These are phyloP conservation scores for Penicillium antarcticum DNA, from an alignment of 495 filamentous ascomycete genomes.

Conservation along the genomic window DNA sequence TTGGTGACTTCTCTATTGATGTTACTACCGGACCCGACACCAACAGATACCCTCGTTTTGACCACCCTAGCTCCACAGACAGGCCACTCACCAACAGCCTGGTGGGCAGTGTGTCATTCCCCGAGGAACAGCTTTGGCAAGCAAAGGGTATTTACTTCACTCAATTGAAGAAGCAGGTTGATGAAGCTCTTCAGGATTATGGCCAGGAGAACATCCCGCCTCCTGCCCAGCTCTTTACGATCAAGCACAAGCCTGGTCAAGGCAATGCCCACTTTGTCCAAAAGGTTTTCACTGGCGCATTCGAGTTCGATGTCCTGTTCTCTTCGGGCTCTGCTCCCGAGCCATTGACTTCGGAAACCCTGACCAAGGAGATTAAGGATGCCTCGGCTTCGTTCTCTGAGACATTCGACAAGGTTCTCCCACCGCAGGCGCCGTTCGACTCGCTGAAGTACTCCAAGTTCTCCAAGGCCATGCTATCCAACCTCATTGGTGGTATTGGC, in stretches of 20 bases:
- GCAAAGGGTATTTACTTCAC: conserved; percentile 74
- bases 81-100: conserved; percentile 75
- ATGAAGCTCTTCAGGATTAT: conserved; percentile 64
- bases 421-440: conserved; percentile 72
- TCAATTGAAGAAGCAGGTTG: conserved; percentile 73
- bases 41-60: conserved; percentile 58
- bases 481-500: conserved; percentile 90
- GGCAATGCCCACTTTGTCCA: conserved; percentile 91
- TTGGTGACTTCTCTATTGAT: conserved; percentile 83
- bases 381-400: conserved; percentile 65
- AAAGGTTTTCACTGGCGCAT: conserved; percentile 77
- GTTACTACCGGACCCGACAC: conserved; percentile 65
- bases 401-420: conserved; percentile 70
- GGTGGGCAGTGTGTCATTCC: conserved; percentile 67
- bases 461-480: conserved; percentile 87
- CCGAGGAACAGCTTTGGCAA: conserved; percentile 77
- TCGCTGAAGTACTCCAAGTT: conserved; percentile 72
- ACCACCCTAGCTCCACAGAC: conserved; percentile 62
- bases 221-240: conserved; percentile 79
- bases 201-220: conserved; percentile 72
- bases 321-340: conserved; percentile 71
- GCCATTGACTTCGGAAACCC: conserved; percentile 58
- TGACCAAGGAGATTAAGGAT: conserved; percentile 66
- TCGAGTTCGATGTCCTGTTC: conserved; percentile 85
- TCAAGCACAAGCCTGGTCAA: conserved; percentile 60